Percentiles rank a stretch among this genome's conserved stretches.
These are phyloP conservation scores for Boletus subcaerulescens DNA, from an alignment of 768 basidiomycete species.

Conservation along the genomic window DNA sequence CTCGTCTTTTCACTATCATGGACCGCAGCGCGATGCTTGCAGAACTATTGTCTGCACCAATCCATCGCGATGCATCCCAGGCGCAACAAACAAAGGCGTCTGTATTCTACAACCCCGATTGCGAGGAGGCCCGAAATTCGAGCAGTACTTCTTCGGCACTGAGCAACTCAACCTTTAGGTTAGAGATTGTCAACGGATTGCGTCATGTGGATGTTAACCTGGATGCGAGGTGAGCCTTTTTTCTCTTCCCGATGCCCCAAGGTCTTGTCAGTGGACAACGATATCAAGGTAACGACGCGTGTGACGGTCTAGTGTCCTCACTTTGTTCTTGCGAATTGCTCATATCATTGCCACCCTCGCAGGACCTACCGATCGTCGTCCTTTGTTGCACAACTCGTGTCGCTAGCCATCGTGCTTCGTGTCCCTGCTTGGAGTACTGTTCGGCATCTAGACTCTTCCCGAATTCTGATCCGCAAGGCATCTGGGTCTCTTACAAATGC, in stretches of 20 bases:
- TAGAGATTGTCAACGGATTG: constrained; percentile 56
- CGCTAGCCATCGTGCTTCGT: constrained; percentile 51
- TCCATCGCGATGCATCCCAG: background rate
- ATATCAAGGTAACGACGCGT: constrained; percentile 30
- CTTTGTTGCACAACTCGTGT: constrained; percentile 56
- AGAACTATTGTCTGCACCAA: constrained; percentile 7
- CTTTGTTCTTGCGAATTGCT: constrained; percentile 14
- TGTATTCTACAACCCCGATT: constrained; percentile 6
- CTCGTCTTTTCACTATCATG: constrained; percentile 11
- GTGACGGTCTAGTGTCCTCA: constrained; percentile 36
- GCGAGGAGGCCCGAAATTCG: constrained; percentile 20
- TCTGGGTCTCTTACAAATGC: constrained; percentile 94
- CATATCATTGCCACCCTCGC: constrained; percentile 16
- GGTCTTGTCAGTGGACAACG: constrained; percentile 30
- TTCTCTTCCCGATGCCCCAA: constrained; percentile 27
- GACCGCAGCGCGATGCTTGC: constrained; percentile 9
- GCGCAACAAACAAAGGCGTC: constrained; percentile 1
- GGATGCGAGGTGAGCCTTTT: constrained; percentile 64
- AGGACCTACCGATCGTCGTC: constrained; percentile 63
- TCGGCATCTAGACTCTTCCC: constrained; percentile 41
- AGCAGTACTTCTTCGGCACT: constrained; percentile 35
- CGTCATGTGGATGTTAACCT: constrained; percentile 53
- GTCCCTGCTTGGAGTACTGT: constrained; percentile 57
- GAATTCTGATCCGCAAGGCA: constrained; percentile 69
- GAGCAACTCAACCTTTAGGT: constrained; percentile 38